Percentiles rank a stretch among this genome's conserved stretches.
Conservation (phyloP, 75 land plant species). For the Picea glauca region DNA sequence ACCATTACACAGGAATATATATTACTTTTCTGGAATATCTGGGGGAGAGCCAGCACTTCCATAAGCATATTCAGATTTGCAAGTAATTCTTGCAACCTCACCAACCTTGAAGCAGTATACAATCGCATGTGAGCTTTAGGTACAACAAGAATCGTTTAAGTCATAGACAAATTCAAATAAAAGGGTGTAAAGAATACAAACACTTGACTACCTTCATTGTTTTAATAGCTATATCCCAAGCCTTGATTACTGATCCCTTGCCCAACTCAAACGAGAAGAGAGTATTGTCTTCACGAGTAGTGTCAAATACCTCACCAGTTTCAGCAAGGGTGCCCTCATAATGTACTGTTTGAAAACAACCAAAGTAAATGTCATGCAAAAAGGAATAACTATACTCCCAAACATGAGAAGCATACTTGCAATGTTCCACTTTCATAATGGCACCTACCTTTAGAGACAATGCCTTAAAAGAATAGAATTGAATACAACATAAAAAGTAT, state of each 20-base stretch:
- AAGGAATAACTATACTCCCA: background rate
- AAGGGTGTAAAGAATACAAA: background rate
- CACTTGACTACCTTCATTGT: conserved; percentile 73
- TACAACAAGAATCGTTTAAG: background rate
- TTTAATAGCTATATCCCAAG: conserved; percentile 88
- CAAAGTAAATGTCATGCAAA: conserved; percentile 1
- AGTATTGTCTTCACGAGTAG: conserved; percentile 87
- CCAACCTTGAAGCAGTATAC: conserved; percentile 57
- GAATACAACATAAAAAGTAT: background rate
- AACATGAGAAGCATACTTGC: background rate
- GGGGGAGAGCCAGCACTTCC: conserved; percentile 92
- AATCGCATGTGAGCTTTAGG: conserved; percentile 3
- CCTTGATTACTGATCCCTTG: conserved; percentile 75
- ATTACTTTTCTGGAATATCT: conserved; percentile 81
- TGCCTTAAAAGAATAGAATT: background rate
- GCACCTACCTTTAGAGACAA: background rate
- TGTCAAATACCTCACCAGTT: conserved; percentile 83
- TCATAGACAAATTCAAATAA: background rate
- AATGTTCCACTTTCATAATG: background rate
- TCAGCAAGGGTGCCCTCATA: conserved; percentile 88
- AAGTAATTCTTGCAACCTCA: conserved; percentile 79
- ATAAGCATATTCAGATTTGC: conserved; percentile 95
- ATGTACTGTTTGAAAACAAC: conserved; percentile 51
- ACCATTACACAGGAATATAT: background rate
- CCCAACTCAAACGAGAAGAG: conserved; percentile 90